Evolutionary conservation across 2,329 filamentous ascomycete species (phyloP), one percentile per base, ranked within the genome.

Genomic region (Neonectria hederae): DNA sequence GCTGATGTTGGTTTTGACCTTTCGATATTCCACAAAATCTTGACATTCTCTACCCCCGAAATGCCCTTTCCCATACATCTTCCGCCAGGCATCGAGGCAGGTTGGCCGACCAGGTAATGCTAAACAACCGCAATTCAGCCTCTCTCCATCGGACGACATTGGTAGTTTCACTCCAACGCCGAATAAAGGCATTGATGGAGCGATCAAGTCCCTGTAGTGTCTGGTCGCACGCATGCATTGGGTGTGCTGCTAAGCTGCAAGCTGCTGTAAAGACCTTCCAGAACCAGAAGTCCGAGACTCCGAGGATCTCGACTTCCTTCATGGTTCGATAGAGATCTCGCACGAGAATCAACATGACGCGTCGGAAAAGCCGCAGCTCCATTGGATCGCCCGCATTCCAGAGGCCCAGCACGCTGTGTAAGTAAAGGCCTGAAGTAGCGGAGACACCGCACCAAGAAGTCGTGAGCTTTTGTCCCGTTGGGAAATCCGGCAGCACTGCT

Each of bases 361-460:
- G 43, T 2, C 54, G 59, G 1, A 71, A 21, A 1, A 72, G n/a
- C 14, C 51, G 19, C 2, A 45, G 9, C 0, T 69, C 51, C 6
- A 72, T 64, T 0, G 66, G 30, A 1, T 63, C 22, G 0, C 69
- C 64, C 0, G 42, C 45, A 1, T 60, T 62, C 68, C 66, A 72
- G 8, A 72, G 52, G 3, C 52, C 62, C 7, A 72, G 24, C 1
- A 71, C 66, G 3, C 65, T 63, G 11, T 72, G 52, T 30, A 72
- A 38, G 14, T 72, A 72, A 3, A 72, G 17, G 1, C 68, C 60
- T 0, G 52, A 64, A 1, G 68, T 62, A 9, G 62, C 53, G 5
- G 58, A 64, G 21, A 72, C 63, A 0, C 68, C 54, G 0, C 66
- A 68, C 71, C 71, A 73, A 0, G 70, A 72, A 0, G 55, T 65